Evolutionary conservation across 2,329 filamentous ascomycete species (phyloP).

Genomic region (Cladorrhinum sp.): DNA sequence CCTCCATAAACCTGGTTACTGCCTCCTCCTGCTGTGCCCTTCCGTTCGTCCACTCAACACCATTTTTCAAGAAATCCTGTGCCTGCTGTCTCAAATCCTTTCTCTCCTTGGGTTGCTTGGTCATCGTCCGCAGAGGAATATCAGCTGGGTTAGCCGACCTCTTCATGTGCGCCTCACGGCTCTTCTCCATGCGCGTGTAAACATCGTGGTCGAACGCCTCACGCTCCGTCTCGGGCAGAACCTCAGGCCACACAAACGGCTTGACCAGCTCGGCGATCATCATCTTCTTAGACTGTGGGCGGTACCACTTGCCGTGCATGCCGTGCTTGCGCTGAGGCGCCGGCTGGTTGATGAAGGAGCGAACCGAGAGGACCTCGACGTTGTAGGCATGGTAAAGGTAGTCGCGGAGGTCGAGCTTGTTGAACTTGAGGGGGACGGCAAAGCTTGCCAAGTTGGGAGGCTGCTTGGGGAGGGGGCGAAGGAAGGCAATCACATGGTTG

Average conservation of each 20-base stretch:
- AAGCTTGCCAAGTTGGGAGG: slow-evolving; percentile 84
- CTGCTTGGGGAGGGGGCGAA: slow-evolving; percentile 66
- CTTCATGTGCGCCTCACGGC: slow-evolving; percentile 41
- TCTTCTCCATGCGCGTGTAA: slow-evolving; percentile 51
- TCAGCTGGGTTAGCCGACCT: slow-evolving; percentile 34
- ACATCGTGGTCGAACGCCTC: slow-evolving; percentile 63
- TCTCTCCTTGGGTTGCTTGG: slow-evolving; percentile 34
- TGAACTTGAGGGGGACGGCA: slow-evolving; percentile 85
- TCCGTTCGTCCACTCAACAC: slow-evolving; percentile 21
- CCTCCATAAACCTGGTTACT: neutral
- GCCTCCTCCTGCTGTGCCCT: slow-evolving; percentile 10
- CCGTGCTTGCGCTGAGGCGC: slow-evolving; percentile 41
- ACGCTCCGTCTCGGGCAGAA: slow-evolving; percentile 60
- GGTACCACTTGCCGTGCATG: slow-evolving; percentile 57
- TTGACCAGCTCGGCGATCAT: slow-evolving; percentile 90
- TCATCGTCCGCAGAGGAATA: slow-evolving; percentile 30
- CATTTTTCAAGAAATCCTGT: slow-evolving; percentile 37
- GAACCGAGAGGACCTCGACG: slow-evolving; percentile 68
- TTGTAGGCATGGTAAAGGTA: slow-evolving; percentile 87
- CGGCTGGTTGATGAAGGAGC: slow-evolving; percentile 74
- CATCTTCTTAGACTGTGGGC: slow-evolving; percentile 74
- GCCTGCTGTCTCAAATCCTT: slow-evolving; percentile 57
- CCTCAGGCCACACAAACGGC: slow-evolving; percentile 84
- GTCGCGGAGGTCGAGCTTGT: slow-evolving; percentile 94
- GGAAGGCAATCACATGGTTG: slow-evolving; percentile 73